These are phyloP conservation scores for Gamarada debralockiae DNA, from an alignment of 495 filamentous ascomycete species.

Conservation along the genomic window DNA sequence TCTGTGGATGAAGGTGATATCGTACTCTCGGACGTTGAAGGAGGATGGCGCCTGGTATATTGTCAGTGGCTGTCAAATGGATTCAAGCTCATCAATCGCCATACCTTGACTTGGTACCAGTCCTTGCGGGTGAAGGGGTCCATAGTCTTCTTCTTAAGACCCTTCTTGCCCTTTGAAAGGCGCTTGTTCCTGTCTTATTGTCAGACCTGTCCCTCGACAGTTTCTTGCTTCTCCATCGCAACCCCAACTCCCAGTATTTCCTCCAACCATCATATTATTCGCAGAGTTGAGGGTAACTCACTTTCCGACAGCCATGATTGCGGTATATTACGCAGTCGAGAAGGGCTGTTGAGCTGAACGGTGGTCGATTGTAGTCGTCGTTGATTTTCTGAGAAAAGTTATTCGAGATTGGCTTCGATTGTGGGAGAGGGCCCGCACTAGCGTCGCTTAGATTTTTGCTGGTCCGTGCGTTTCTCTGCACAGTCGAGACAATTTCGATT, in stretches of 20 bases:
- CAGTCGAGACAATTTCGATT: no score
- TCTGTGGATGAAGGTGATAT: conserved; percentile 24
- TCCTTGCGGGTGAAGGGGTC: conserved; percentile 98
- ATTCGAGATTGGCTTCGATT: no score
- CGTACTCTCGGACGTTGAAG: conserved; percentile 96
- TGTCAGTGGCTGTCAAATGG: conserved; percentile 4
- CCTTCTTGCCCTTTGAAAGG: conserved; percentile 99
- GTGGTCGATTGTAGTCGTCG: not conserved
- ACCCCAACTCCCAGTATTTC: not conserved
- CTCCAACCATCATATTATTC: conserved; percentile 2
- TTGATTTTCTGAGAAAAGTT: no score
- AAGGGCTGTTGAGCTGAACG: conserved; percentile 21
- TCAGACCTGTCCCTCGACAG: conserved; percentile 18
- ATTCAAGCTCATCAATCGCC: conserved; percentile 18
- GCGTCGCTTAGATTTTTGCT: no score
- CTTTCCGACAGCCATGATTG: conserved; percentile 92
- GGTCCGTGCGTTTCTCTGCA: no score
- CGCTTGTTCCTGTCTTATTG: conserved; percentile 88
- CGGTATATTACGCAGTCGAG: conserved; percentile 38
- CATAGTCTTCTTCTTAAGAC: conserved; percentile 97
- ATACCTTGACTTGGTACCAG: conserved; percentile 96
- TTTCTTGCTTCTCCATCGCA: conserved; percentile 15
- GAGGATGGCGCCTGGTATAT: conserved; percentile 80
- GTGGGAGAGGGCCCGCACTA: no score
- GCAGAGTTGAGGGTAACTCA: conserved; percentile 44